phyloP scores from a whole-genome alignment of 1,284 basidiomycete genomes.

The Naganishia albida region DNA sequence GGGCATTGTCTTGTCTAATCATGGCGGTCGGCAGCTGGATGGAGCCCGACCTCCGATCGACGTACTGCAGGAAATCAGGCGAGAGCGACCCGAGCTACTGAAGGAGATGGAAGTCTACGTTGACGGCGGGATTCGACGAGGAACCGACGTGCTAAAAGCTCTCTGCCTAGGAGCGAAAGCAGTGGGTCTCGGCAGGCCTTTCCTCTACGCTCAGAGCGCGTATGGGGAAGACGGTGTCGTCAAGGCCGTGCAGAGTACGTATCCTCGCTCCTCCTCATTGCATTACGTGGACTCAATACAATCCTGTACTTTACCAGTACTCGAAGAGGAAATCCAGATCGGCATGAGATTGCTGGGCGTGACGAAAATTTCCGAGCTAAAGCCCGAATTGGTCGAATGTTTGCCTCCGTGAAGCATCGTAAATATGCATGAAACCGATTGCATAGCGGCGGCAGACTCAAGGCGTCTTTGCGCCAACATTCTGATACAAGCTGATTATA shows the following conservation, averaged over 20 bases:
- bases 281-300: not conserved
- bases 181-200: slow-evolving; percentile 83
- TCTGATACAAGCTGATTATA: too few species aligned
- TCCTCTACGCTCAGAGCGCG: slow-evolving; percentile 89
- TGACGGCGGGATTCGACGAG: slow-evolving; percentile 82
- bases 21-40: slow-evolving; percentile 56
- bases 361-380: slow-evolving; percentile 59
- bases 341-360: slow-evolving; percentile 79
- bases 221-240: slow-evolving; percentile 80
- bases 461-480: too few species aligned
- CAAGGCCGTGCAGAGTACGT: slow-evolving; percentile 62
- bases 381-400: slow-evolving; percentile 51
- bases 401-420: slow-evolving; percentile 34
- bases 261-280: not conserved
- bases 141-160: slow-evolving; percentile 89
- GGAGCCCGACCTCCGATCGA: slow-evolving; percentile 69
- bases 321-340: slow-evolving; percentile 75
- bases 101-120: slow-evolving; percentile 71
- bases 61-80: slow-evolving; percentile 70
- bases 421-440: too few species aligned
- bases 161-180: slow-evolving; percentile 85
- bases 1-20: slow-evolving; percentile 58
- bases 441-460: too few species aligned
- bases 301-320: slow-evolving; percentile 53
- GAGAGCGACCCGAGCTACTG: slow-evolving; percentile 74